Conservation (phyloP, 805 yeast species). For the Wickerhamiella sorbophila region DNA sequence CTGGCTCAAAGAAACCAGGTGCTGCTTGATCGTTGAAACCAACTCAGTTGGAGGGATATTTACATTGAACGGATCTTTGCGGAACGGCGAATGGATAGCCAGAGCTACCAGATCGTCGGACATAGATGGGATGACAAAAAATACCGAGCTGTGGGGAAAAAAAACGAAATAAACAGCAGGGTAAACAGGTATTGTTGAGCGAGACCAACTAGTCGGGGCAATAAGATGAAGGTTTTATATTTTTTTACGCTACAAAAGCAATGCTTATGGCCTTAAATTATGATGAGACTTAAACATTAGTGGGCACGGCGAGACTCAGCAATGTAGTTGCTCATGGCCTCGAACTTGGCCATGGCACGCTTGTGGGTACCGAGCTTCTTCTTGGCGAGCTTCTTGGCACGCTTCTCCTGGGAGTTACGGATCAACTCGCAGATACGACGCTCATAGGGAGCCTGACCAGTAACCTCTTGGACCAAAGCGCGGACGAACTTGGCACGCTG, state of each 20-base stretch:
- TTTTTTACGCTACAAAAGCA: neutral
- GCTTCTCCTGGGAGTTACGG: slow-evolving; percentile 99
- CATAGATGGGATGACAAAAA: neutral
- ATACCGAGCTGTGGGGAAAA: neutral
- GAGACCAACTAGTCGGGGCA: too few species aligned
- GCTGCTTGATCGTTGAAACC: slow-evolving; percentile 42
- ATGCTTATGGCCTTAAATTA: slow-evolving; percentile 2
- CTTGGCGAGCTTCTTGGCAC: slow-evolving; percentile 99
- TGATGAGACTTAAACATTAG: slow-evolving; percentile 11
- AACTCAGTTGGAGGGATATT: slow-evolving; percentile 30
- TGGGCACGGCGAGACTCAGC: slow-evolving; percentile 68
- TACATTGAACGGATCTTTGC: slow-evolving; percentile 15
- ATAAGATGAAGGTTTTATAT: neutral
- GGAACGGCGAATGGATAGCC: slow-evolving; percentile 15
- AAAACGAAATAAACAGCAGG: neutral
- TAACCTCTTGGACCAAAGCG: slow-evolving; percentile 87
- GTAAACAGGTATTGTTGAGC: neutral
- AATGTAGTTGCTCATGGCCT: slow-evolving; percentile 92
- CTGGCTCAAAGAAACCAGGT: slow-evolving; percentile 41
- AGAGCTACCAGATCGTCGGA: slow-evolving; percentile 8
- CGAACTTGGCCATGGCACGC: slow-evolving; percentile 99
- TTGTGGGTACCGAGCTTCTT: slow-evolving; percentile 97
- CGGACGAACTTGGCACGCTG: slow-evolving; percentile 95
- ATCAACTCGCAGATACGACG: slow-evolving; percentile 98
- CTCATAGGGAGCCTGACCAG: slow-evolving; percentile 99